Percentiles rank a stretch among this genome's conserved stretches.
These are phyloP conservation scores for Boletus rubroflammeus DNA, from an alignment of 768 basidiomycete genomes.

Conservation along the genomic window DNA sequence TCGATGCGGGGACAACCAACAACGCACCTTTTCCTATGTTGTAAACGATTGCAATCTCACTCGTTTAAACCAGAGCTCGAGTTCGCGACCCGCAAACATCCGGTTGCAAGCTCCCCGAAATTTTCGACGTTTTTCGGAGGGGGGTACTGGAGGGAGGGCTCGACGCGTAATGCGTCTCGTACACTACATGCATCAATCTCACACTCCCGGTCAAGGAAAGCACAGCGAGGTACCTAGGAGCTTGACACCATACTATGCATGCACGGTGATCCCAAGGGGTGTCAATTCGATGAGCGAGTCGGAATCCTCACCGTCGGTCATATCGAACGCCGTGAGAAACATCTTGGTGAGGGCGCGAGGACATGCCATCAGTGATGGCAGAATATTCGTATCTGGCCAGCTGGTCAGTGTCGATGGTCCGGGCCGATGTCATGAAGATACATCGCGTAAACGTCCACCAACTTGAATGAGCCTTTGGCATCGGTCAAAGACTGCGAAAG, in stretches of 20 bases:
- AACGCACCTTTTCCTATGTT: conserved; percentile 68
- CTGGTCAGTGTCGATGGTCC: not conserved
- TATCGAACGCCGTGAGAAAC: not conserved
- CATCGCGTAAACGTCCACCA: not conserved
- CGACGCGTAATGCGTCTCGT: conserved; percentile 1
- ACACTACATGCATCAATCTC: not conserved
- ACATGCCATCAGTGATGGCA: not conserved
- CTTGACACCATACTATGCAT: not conserved
- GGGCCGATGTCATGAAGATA: not conserved
- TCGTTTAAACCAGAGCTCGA: conserved; percentile 36
- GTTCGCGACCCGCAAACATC: conserved; percentile 61
- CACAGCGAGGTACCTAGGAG: not conserved
- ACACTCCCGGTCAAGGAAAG: not conserved
- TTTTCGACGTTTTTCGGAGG: conserved; percentile 50
- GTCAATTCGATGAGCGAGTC: not conserved
- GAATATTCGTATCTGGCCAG: not conserved
- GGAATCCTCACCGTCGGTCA: not conserved
- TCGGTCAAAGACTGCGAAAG: not conserved
- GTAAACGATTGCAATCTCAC: conserved; percentile 46
- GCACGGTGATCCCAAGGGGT: not conserved
- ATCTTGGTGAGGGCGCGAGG: too few relatives aligned
- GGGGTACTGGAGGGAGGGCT: conserved; percentile 54
- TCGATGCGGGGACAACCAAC: conserved; percentile 5
- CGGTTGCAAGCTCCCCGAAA: conserved; percentile 70
- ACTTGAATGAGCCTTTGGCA: not conserved